Conservation (phyloP, 148 eudicot genomes). For the Dysphania ambrosioides region DNA sequence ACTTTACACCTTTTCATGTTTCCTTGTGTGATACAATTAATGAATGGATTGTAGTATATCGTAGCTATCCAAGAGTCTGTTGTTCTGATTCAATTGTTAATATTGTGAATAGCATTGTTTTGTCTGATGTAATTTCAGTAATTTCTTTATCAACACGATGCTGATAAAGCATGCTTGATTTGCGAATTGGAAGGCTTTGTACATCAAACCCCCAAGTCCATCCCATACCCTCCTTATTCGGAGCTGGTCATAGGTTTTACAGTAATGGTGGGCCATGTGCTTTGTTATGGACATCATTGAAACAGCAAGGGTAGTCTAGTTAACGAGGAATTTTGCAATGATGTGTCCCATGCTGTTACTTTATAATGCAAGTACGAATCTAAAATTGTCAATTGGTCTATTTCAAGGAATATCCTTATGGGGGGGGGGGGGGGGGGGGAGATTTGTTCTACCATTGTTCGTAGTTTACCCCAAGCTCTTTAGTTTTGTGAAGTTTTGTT, state of each 20-base stretch:
- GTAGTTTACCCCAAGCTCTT: not conserved
- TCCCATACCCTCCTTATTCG: not conserved
- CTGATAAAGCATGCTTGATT: not conserved
- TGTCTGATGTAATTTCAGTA: not conserved
- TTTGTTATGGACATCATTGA: too few relatives aligned
- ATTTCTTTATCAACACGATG: not conserved
- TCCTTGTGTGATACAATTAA: not conserved
- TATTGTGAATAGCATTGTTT: not conserved
- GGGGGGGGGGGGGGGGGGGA: too few relatives aligned
- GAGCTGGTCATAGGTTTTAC: not conserved
- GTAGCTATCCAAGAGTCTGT: not conserved
- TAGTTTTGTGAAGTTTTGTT: not conserved
- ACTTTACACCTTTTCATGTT: not conserved
- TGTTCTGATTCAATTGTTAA: not conserved
- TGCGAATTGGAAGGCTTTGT: not conserved
- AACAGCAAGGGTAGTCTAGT: not conserved
- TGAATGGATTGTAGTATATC: not conserved
- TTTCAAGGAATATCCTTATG: not conserved
- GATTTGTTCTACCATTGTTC: not conserved
- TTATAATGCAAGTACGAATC: not conserved
- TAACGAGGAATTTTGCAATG: not conserved
- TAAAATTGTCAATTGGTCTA: not conserved
- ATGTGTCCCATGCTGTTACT: not conserved
- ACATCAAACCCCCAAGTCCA: not conserved
- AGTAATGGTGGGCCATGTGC: too few relatives aligned